Evolutionary conservation across 1,284 basidiomycete species (phyloP).

Genomic region (Leccinum subrobustum): DNA sequence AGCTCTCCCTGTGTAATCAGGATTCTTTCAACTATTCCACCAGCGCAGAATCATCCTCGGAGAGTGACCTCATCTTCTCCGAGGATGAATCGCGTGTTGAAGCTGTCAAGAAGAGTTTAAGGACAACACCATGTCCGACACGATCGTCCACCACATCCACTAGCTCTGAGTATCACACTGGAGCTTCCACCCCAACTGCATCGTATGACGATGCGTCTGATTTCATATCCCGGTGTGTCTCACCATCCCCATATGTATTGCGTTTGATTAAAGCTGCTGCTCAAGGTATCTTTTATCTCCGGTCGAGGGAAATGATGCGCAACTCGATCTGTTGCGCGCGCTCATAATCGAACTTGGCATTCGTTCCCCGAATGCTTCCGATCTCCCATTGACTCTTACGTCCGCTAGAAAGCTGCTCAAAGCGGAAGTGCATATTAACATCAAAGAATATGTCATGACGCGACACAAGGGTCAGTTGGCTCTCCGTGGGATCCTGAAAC

Average conservation of each 20-base stretch:
- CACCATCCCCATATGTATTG: not conserved
- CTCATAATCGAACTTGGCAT: slow-evolving; percentile 58
- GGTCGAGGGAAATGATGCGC: slow-evolving; percentile 37
- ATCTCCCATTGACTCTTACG: slow-evolving; percentile 55
- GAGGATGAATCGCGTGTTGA: not conserved
- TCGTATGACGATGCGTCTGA: slow-evolving; percentile 29
- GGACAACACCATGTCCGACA: slow-evolving; percentile 2
- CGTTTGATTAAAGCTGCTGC: not conserved
- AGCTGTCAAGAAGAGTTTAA: not conserved
- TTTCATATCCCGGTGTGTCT: slow-evolving; percentile 31
- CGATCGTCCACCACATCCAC: slow-evolving; percentile 6
- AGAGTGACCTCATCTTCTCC: not conserved
- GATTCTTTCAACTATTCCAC: slow-evolving; percentile 7
- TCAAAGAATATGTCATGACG: slow-evolving; percentile 68
- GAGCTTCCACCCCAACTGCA: slow-evolving; percentile 7
- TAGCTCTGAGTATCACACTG: slow-evolving; percentile 11
- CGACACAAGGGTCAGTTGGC: slow-evolving; percentile 61
- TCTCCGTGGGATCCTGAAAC: slow-evolving; percentile 60
- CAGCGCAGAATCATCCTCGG: slow-evolving; percentile 10
- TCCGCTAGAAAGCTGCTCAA: slow-evolving; percentile 65
- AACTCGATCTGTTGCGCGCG: slow-evolving; percentile 49
- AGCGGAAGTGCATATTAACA: slow-evolving; percentile 63
- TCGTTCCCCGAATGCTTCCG: slow-evolving; percentile 34
- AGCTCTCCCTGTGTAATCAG: slow-evolving; percentile 14
- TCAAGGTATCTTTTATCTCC: slow-evolving; percentile 27